A percentile compares a stretch with the other conserved stretches of the same genome.
Conservation (phyloP, 1,284 basidiomycete genomes). For the Ceratorhiza oryzae-sativae region DNA sequence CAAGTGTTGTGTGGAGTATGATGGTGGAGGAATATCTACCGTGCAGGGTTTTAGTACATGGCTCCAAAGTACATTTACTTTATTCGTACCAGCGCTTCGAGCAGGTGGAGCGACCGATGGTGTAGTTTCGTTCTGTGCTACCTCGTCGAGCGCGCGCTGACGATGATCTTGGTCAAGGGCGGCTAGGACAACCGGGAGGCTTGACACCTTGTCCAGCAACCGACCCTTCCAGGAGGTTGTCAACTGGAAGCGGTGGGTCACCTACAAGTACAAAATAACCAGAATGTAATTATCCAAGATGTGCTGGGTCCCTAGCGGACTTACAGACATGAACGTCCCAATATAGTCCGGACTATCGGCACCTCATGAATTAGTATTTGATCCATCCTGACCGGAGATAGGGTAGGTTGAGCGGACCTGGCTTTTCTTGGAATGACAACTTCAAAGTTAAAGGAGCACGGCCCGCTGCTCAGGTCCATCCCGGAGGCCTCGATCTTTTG, state of each 20-base stretch:
- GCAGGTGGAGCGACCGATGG: constrained; percentile 21
- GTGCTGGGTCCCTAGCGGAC: neutral
- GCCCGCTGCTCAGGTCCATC: neutral
- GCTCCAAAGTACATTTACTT: neutral
- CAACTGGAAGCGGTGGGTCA: constrained; percentile 30
- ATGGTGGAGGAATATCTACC: constrained; percentile 19
- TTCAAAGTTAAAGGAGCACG: constrained; percentile 24
- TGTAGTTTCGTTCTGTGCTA: constrained; percentile 20
- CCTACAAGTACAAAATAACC: neutral
- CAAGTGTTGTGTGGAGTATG: constrained; percentile 24
- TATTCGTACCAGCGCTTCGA: constrained; percentile 8
- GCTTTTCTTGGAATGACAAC: constrained; percentile 19
- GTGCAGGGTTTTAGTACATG: neutral
- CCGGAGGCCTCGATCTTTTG: constrained; percentile 9
- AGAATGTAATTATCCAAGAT: neutral
- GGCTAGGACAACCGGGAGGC: constrained; percentile 13
- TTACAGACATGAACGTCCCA: constrained; percentile 36
- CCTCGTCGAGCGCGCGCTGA: constrained; percentile 24
- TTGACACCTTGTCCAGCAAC: constrained; percentile 28
- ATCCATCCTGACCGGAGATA: neutral
- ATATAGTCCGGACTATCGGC: constrained; percentile 25
- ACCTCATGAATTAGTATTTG: neutral
- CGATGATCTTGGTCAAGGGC: constrained; percentile 18
- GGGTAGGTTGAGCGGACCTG: neutral
- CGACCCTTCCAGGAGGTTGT: constrained; percentile 28